These are phyloP conservation scores for Fusarium sp. DNA, from an alignment of 2,329 filamentous ascomycete species.

Conservation along the genomic window DNA sequence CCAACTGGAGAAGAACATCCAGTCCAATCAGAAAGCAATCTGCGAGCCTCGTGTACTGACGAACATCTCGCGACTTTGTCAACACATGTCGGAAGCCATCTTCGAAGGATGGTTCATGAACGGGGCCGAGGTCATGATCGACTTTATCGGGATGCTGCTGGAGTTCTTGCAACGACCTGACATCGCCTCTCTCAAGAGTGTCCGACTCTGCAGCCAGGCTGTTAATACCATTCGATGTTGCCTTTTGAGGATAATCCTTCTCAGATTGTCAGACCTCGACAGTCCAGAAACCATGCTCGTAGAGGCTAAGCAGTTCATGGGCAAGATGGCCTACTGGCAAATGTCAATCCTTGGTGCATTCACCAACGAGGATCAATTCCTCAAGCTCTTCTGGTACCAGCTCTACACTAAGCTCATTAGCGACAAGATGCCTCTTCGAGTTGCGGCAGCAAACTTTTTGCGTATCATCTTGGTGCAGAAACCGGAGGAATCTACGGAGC, in stretches of 20 bases:
- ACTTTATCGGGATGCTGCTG: conserved; percentile 85
- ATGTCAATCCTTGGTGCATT: conserved; percentile 85
- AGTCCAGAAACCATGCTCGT: conserved; percentile 68
- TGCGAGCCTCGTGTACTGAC: conserved; percentile 86
- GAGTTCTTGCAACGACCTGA: conserved; percentile 92
- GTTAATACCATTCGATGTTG: conserved; percentile 80
- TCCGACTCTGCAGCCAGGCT: conserved; percentile 90
- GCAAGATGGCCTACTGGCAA: conserved; percentile 95
- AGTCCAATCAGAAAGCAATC: conserved; percentile 77
- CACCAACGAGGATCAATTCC: conserved; percentile 81
- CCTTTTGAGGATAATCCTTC: conserved; percentile 81
- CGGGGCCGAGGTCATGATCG: conserved; percentile 83
- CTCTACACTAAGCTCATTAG: conserved; percentile 91
- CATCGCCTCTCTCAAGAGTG: conserved; percentile 82
- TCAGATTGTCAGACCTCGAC: conserved; percentile 86
- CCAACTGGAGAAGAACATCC: conserved; percentile 76
- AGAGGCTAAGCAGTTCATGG: conserved; percentile 78
- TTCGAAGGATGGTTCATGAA: conserved; percentile 98
- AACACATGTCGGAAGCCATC: conserved; percentile 87
- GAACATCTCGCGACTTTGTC: conserved; percentile 84
- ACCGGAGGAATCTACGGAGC: conserved; percentile 79
- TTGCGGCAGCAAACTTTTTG: conserved; percentile 85
- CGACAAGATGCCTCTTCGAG: conserved; percentile 72
- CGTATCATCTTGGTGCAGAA: conserved; percentile 95
- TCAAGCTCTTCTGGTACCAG: conserved; percentile 90